These are phyloP conservation scores for Stentor roeselii DNA, from an alignment of 73 alveolate genomes.

Conservation along the genomic window DNA sequence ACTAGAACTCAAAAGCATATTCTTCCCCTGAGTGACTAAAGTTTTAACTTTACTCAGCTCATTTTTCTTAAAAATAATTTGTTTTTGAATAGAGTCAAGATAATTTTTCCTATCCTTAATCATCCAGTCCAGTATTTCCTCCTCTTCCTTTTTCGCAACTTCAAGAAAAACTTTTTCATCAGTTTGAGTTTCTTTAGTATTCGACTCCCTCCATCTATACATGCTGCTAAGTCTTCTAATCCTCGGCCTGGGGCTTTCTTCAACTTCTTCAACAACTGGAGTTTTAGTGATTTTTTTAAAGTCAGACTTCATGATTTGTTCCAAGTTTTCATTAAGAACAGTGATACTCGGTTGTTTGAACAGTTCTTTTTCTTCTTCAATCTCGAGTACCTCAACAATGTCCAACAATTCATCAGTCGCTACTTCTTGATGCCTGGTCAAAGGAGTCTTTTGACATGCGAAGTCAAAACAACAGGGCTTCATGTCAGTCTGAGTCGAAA, in stretches of 20 bases:
- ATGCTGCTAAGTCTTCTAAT: background rate
- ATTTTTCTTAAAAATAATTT: conserved; percentile 2
- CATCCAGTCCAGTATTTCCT: conserved; percentile 19
- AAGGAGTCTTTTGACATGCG: background rate
- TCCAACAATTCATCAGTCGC: background rate
- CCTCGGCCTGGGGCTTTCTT: too few relatives aligned
- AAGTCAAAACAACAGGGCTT: background rate
- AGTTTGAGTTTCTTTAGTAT: background rate
- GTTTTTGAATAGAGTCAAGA: background rate
- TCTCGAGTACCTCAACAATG: background rate
- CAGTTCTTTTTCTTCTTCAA: background rate
- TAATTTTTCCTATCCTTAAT: background rate
- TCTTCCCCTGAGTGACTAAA: background rate
- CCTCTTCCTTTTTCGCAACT: background rate
- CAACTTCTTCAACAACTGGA: too few relatives aligned
- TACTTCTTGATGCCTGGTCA: background rate
- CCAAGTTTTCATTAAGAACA: background rate
- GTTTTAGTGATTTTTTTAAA: too few relatives aligned
- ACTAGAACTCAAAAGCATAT: background rate
- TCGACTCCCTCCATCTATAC: background rate
- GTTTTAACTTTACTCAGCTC: background rate
- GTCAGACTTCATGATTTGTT: too few relatives aligned
- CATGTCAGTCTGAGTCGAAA: background rate
- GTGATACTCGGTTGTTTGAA: background rate
- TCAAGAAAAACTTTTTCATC: background rate